Conservation (phyloP, 345 rosid genomes). For the Schrenkiella parvula region DNA sequence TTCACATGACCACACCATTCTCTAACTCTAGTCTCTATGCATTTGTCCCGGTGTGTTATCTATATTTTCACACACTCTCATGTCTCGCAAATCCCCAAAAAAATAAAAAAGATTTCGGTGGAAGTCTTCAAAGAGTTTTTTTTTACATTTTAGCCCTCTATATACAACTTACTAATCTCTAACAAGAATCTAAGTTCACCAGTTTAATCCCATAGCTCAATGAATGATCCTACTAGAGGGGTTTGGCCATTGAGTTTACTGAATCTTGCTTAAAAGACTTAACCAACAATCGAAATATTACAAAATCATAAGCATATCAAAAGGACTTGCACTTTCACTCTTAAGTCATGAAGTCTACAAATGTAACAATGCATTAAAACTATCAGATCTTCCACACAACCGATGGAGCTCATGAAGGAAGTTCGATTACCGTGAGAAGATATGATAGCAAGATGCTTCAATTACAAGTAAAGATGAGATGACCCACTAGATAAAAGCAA, state of each 20-base stretch:
- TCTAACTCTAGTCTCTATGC: conserved; percentile 32
- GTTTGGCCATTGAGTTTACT: not conserved
- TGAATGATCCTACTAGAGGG: not conserved
- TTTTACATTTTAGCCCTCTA: not conserved
- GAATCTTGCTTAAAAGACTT: not conserved
- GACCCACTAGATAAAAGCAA: conserved; percentile 26
- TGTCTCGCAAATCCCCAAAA: conserved; percentile 30
- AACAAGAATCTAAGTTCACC: not conserved
- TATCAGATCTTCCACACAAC: not conserved
- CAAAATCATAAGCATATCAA: not conserved
- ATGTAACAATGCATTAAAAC: not conserved
- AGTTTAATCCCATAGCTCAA: not conserved
- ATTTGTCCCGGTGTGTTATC: conserved; percentile 33
- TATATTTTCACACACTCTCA: conserved; percentile 29
- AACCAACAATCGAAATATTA: not conserved
- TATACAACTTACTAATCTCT: conserved; percentile 2
- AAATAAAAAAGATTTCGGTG: not conserved
- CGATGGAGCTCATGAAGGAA: not conserved
- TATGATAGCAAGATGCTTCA: conserved; percentile 30
- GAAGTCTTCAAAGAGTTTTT: not conserved
- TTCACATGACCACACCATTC: conserved; percentile 28
- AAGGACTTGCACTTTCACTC: not conserved
- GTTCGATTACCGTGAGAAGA: not conserved
- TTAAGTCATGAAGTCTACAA: not conserved
- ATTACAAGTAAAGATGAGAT: conserved; percentile 31